A percentile compares a stretch with the other conserved stretches of the same genome.
Evolutionary conservation across 345 rosid species (phyloP).

Genomic region (Raphanus raphanistrum): DNA sequence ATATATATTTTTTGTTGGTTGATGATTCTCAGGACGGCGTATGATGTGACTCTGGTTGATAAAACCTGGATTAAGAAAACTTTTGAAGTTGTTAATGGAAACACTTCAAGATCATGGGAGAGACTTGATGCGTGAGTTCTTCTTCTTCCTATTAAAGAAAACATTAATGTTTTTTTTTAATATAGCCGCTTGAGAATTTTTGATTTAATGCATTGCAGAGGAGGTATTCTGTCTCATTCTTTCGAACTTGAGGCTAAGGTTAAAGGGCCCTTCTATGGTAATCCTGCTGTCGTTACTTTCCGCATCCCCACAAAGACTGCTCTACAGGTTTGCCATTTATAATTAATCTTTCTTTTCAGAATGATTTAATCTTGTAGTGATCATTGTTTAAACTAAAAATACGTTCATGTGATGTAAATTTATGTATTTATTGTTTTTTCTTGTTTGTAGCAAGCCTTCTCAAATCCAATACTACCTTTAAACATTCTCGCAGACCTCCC

Average conservation of each 20-base stretch:
- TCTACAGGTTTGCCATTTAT: constrained; percentile 58
- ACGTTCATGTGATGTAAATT: not conserved
- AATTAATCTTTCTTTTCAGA: not conserved
- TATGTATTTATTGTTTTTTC: constrained; percentile 3
- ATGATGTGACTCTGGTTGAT: constrained; percentile 74
- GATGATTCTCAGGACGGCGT: constrained; percentile 60
- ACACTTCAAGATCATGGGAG: constrained; percentile 84
- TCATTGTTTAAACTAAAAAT: not conserved
- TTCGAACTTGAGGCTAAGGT: constrained; percentile 87
- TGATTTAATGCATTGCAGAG: constrained; percentile 47
- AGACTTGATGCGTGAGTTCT: constrained; percentile 89
- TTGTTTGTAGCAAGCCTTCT: constrained; percentile 67
- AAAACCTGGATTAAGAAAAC: constrained; percentile 62
- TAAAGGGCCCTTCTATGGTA: constrained; percentile 72
- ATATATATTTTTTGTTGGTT: not conserved
- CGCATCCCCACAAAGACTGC: constrained; percentile 81
- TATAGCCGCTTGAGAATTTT: not conserved
- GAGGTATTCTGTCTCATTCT: constrained; percentile 75
- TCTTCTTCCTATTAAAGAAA: not conserved
- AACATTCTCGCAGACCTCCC: constrained; percentile 85
- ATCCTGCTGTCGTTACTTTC: constrained; percentile 90
- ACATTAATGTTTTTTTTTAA: not conserved
- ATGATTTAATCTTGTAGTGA: not conserved
- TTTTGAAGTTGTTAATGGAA: constrained; percentile 68
- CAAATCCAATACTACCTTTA: constrained; percentile 78